phyloP scores from a whole-genome alignment of 768 basidiomycete species.

The Lentinula guzmanii region DNA sequence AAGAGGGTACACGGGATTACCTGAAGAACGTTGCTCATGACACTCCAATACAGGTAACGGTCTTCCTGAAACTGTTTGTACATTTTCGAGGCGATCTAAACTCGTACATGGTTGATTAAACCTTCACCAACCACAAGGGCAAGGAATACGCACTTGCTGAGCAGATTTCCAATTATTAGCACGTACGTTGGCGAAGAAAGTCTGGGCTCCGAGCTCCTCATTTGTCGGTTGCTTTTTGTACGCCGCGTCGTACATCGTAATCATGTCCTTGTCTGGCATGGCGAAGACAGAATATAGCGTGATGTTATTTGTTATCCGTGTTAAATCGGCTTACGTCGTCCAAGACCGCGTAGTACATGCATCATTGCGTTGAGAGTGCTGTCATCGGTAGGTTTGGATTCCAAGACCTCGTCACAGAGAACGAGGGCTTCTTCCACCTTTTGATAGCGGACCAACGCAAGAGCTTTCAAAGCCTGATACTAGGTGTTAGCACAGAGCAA shows the following conservation, averaged over 20 bases:
- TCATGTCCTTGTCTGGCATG: conserved; percentile 62
- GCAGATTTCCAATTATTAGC: conserved; percentile 81
- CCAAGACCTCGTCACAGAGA: conserved; percentile 76
- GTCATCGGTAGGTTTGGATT: conserved; percentile 67
- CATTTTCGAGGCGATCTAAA: conserved; percentile 73
- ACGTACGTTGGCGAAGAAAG: conserved; percentile 80
- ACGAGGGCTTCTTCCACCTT: conserved; percentile 80
- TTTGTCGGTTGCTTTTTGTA: conserved; percentile 76
- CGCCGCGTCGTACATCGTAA: conserved; percentile 82
- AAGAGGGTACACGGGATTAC: conserved; percentile 24
- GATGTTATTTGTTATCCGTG: conserved; percentile 2
- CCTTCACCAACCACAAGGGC: background rate
- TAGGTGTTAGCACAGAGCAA: conserved; percentile 12
- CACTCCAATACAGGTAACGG: conserved; percentile 78
- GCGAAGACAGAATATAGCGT: background rate
- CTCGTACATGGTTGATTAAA: conserved; percentile 1
- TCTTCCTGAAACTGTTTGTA: conserved; percentile 81
- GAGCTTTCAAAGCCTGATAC: conserved; percentile 70
- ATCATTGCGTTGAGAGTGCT: conserved; percentile 73
- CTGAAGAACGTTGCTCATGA: conserved; percentile 77
- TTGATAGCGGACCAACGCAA: conserved; percentile 77
- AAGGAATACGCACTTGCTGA: conserved; percentile 55
- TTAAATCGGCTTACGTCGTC: conserved; percentile 42
- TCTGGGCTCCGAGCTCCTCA: conserved; percentile 79
- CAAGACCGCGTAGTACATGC: conserved; percentile 76